Conservation (phyloP, 768 basidiomycete species). For the Cystofilobasidium bisporidii region DNA sequence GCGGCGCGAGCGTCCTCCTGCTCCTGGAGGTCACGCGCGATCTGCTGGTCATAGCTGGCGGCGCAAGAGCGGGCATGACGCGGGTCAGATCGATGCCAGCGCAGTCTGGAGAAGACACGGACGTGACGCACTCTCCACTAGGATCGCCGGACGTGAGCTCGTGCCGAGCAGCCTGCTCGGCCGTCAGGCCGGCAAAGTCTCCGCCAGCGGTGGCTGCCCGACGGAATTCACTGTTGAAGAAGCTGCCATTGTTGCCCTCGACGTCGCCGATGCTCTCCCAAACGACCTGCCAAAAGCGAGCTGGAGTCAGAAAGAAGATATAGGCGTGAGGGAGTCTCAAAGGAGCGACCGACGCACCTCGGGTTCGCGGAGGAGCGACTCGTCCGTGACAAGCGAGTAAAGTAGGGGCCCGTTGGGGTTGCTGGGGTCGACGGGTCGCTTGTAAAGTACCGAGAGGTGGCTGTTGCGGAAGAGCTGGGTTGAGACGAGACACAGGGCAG, state of each 20-base stretch:
- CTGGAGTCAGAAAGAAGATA: too few relatives aligned
- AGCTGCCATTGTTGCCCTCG: conserved; percentile 65
- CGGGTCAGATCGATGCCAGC: background rate
- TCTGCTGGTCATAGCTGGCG: conserved; percentile 42
- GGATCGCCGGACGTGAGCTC: conserved; percentile 21
- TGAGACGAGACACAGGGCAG: too few relatives aligned
- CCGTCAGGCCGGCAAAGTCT: conserved; percentile 47
- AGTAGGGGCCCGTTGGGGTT: conserved; percentile 45
- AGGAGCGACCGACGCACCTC: conserved; percentile 37
- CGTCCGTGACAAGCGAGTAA: conserved; percentile 77
- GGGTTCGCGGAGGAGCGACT: conserved; percentile 64
- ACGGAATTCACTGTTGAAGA: conserved; percentile 64
- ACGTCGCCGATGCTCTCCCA: conserved; percentile 89
- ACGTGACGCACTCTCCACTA: conserved; percentile 34
- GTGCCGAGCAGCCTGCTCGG: conserved; percentile 24
- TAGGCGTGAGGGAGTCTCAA: too few relatives aligned
- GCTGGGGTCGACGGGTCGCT: conserved; percentile 40
- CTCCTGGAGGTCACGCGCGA: conserved; percentile 67
- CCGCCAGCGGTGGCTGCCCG: conserved; percentile 58
- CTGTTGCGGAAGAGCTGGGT: conserved; percentile 70
- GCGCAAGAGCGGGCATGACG: background rate
- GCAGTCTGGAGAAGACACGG: conserved; percentile 45
- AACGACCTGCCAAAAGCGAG: too few relatives aligned
- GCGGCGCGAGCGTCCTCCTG: conserved; percentile 57
- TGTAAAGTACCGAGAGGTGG: conserved; percentile 79